phyloP scores from a whole-genome alignment of 2,329 filamentous ascomycete genomes.

The Hypoxylon sp. region DNA sequence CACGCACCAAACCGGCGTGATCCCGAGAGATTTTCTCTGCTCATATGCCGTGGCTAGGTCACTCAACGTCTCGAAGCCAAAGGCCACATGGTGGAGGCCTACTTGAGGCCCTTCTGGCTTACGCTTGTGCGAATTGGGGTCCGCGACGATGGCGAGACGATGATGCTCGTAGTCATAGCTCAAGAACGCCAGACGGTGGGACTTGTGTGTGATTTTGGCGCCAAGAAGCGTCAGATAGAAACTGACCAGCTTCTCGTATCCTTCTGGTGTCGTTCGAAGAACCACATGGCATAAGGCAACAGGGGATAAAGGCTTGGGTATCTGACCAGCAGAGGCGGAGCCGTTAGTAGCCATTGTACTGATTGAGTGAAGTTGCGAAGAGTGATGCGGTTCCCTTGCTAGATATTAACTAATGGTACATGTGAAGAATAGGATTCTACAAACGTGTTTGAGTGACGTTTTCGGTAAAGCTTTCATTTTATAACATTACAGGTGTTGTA shows the following conservation, averaged over 20 bases:
- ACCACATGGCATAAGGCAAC: slow-evolving; percentile 27
- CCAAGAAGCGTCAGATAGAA: slow-evolving; percentile 29
- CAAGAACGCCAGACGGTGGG: slow-evolving; percentile 23
- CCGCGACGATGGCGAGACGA: slow-evolving; percentile 24
- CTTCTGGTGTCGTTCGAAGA: slow-evolving; percentile 27
- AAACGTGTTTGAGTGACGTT: neutral
- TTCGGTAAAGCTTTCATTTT: neutral
- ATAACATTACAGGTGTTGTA: neutral
- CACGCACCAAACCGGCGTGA: slow-evolving; percentile 21
- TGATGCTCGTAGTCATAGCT: slow-evolving; percentile 34
- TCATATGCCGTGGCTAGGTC: slow-evolving; percentile 26
- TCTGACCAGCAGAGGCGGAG: slow-evolving; percentile 9
- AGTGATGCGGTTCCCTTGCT: neutral
- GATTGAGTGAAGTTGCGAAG: neutral
- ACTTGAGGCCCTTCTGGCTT: slow-evolving; percentile 18
- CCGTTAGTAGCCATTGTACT: slow-evolving; percentile 10
- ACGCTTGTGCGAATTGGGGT: slow-evolving; percentile 10
- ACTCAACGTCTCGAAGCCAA: slow-evolving; percentile 21
- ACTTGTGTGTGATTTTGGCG: slow-evolving; percentile 23
- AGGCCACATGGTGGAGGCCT: slow-evolving; percentile 29
- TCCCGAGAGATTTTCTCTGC: slow-evolving; percentile 26
- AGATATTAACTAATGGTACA: neutral
- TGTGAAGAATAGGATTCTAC: neutral
- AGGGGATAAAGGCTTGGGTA: slow-evolving; percentile 21
- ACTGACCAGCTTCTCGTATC: slow-evolving; percentile 18